Evolutionary conservation across 2,329 filamentous ascomycete species (phyloP), one percentile per base, ranked within the genome.

Genomic region (Stagonosporopsis tanaceti): DNA sequence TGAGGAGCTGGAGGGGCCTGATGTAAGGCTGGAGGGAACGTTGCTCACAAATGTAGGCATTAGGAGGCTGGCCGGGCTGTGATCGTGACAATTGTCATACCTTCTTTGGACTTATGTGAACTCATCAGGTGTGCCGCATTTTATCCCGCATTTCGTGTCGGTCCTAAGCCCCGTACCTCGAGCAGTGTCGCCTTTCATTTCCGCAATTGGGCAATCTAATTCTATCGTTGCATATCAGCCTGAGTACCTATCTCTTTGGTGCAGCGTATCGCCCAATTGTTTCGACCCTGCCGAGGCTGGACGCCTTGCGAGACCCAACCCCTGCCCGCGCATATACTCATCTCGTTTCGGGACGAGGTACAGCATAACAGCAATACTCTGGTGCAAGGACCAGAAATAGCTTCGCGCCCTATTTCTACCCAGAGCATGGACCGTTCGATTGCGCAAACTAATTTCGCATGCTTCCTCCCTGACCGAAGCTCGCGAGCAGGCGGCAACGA

Each of bases 21-120:
- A 73, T 22, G 69, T 81, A 4, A 68, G 75, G 37, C 72, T 72
- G 46, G 77, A 77, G 27, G 80, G 76, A 12, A 68, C 74, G 22
- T 52, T 76, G 46, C 40, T 80, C 35, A 62, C 71, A 6, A 82
- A 82, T 67, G 62, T 62, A 22, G 79, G 71, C 2, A 61, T 82
- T 12, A 74, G 79, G 61, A 72, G 76, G 42, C 56, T 82, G 58
- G 77, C 72, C 24, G 70, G 67, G 6, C 48, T 70, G 14, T 70
- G 50, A 62, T 6, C n/a, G 35, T 11, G 6, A 17, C 1, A 11
- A 25, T 6, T 6, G 9, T 47, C 25, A 6, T 28, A 14, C 39
- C 15, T 4, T 24, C n/a, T 8, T 14, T 24, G 6, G 0, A 28
- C 25, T 38, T n/a, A 4, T 42, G 3, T 30, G 1, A 24, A 5